Evolutionary conservation across 83 land plant genomes (phyloP).

Genomic region (Picea mariana): DNA sequence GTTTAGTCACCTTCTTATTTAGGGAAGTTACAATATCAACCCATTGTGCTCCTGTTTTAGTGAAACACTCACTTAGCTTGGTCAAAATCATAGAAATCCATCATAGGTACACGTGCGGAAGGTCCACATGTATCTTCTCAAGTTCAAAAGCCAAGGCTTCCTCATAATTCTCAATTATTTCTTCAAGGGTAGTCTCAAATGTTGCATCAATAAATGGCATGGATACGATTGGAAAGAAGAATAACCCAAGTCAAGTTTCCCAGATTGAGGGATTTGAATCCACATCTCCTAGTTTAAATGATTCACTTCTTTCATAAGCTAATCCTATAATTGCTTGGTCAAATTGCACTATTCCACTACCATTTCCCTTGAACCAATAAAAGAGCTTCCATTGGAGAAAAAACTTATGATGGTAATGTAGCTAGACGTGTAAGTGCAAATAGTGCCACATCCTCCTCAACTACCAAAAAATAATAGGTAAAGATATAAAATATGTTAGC

Average conservation of each 20-base stretch:
- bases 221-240: neutral
- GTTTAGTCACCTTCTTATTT: neutral
- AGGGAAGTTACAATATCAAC: neutral
- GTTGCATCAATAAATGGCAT: neutral
- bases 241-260: neutral
- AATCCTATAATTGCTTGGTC: neutral
- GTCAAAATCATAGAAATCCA: neutral
- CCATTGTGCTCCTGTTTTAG: neutral
- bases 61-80: neutral
- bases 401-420: neutral
- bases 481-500: neutral
- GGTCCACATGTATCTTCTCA: neutral
- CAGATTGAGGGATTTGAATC: neutral
- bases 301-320: neutral
- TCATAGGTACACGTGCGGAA: neutral
- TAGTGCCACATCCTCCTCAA: neutral
- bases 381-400: neutral
- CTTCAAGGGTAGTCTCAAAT: neutral
- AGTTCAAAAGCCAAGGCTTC: neutral
- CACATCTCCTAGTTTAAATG: slow-evolving; percentile 2
- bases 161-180: neutral
- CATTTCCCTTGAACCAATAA: slow-evolving; percentile 1
- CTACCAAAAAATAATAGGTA: slow-evolving; percentile 8
- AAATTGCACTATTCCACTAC: slow-evolving; percentile 13
- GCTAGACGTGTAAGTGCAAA: neutral